Percentiles rank a stretch among this genome's conserved stretches.
These are phyloP conservation scores for Gardenia jasminoides DNA, from an alignment of 257 asterid genomes.

Conservation along the genomic window DNA sequence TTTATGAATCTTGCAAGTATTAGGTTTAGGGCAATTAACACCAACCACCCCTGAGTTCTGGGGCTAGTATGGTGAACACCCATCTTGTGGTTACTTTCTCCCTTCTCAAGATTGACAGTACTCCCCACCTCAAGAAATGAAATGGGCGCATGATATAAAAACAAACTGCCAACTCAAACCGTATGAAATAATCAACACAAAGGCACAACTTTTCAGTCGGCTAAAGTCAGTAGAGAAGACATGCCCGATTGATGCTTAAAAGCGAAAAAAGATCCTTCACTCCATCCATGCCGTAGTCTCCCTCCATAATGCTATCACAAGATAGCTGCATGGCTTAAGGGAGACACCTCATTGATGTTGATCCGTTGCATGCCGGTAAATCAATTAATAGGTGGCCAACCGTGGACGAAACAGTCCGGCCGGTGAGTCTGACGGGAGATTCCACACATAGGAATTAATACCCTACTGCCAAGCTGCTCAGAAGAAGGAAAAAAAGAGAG, in stretches of 20 bases:
- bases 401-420: slow-evolving; percentile 1
- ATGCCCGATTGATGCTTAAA: not conserved
- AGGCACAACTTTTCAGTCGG: too few species aligned
- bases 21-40: too few species aligned
- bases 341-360: slow-evolving; percentile 2
- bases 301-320: not conserved
- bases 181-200: too few species aligned
- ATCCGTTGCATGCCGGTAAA: slow-evolving; percentile 5
- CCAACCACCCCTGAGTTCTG: too few species aligned
- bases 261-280: not conserved
- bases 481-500: slow-evolving; percentile 1
- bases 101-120: too few species aligned
- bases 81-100: too few species aligned
- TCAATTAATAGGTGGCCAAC: not conserved
- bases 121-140: too few species aligned
- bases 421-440: slow-evolving; percentile 21
- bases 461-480: slow-evolving; percentile 9
- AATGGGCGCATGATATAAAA: too few species aligned
- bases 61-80: too few species aligned
- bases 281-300: not conserved
- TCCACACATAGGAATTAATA: slow-evolving; percentile 33
- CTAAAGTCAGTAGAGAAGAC: not conserved
- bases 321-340: not conserved
- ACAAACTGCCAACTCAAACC: not conserved
- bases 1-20: too few species aligned